Conservation (phyloP, 1,139 yeast species). For the Kurtzmaniella natalensis region DNA sequence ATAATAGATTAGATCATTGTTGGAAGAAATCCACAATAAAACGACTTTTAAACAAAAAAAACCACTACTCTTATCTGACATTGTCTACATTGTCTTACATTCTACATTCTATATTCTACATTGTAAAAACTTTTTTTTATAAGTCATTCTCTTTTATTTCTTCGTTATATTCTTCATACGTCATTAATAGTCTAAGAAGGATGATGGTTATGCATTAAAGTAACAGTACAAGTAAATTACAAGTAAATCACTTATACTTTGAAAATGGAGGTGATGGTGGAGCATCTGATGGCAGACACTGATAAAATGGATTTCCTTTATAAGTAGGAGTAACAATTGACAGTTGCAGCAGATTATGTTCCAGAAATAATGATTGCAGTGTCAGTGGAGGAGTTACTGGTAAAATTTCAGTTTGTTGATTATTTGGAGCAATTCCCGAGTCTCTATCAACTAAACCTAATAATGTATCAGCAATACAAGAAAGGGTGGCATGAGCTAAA, state of each 20-base stretch:
- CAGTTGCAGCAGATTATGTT: conserved; percentile 12
- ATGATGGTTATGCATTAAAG: not conserved
- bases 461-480: conserved; percentile 8
- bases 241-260: not conserved
- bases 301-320: conserved; percentile 8
- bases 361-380: conserved; percentile 13
- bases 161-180: conserved; percentile 1
- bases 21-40: no score
- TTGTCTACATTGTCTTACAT: no score
- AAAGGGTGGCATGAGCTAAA: conserved; percentile 6
- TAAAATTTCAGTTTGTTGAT: conserved; percentile 1
- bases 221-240: not conserved
- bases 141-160: no score
- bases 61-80: no score
- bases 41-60: no score
- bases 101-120: no score
- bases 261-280: conserved; percentile 2
- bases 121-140: no score
- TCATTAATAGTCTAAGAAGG: conserved; percentile 1
- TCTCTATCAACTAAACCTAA: conserved; percentile 2
- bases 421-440: not conserved
- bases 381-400: conserved; percentile 16
- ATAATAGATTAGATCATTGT: no score
- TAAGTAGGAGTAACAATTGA: conserved; percentile 11
- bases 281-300: conserved; percentile 6